Evolutionary conservation across 371 early-diverging fungal genomes (phyloP), one percentile per base, ranked within the genome.

Genomic region (Dinochytrium kinnereticum): DNA sequence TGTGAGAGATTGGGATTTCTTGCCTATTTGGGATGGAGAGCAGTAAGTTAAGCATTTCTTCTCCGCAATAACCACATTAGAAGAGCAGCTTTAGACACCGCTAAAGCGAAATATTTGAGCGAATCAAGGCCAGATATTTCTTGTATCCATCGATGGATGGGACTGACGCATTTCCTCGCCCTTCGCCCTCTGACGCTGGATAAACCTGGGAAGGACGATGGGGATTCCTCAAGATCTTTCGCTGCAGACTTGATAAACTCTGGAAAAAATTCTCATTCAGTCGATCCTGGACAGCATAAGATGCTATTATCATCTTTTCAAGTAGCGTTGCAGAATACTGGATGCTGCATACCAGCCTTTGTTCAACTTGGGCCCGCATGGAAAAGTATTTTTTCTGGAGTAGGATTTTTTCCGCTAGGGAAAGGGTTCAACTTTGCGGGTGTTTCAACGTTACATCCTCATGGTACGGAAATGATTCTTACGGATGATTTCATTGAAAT

Each of bases 291-390:
- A 13, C 61, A 33, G 28, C 61, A 61, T 13, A 92, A 92, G 64
- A 75, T 86, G 1, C 76, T 94, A 26, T 72, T 90, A 26, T 92
- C 93, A 0, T 88, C 93, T 2, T 89, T 93, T 74, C 85, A 89
- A 21, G 87, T 93, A 34, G 94, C 94, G 0, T 85, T 92, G 59
- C 89, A 89, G 57, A 92, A 92, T 76, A 88, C 85, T 1, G 86
- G 83, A 17, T 94, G 94, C 76, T 80, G 78, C 36, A 81, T 94
- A 30, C 93, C 94, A n/a, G 88, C 88, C 10, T 95, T 94, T 84
- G 87, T 91, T 3, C 93, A 91, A 0, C 86, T 87, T 1, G 93
- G 93, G 3, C 90, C 90, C 15, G 72, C 81, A 15, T 85, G 90
- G 71, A 88, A 88, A 75, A 78, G 70, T 21, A 78, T 90, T 73